Evolutionary conservation across 805 yeast genomes (phyloP).

Genomic region (Ogataea zsoltii): DNA sequence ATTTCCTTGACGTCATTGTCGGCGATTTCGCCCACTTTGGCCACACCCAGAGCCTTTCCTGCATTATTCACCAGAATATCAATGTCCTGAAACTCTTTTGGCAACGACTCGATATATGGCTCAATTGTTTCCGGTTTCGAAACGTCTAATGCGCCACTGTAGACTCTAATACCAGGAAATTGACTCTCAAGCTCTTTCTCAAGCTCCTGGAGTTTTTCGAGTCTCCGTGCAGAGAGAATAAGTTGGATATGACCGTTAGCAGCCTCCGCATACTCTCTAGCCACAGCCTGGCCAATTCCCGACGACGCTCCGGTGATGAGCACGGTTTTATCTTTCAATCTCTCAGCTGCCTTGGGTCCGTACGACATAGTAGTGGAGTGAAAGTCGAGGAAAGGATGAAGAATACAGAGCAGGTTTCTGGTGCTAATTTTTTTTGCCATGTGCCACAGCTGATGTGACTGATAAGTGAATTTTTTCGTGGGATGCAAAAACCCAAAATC

Average conservation of each 20-base stretch:
- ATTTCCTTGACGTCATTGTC: constrained; percentile 41
- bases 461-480: too few species aligned
- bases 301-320: constrained; percentile 48
- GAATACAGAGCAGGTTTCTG: too few species aligned
- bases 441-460: too few species aligned
- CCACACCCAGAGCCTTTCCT: constrained; percentile 45
- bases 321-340: constrained; percentile 15
- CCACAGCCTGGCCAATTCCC: constrained; percentile 51
- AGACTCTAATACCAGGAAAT: constrained; percentile 50
- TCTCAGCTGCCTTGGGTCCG: constrained; percentile 5
- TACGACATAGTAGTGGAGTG: constrained; percentile 8
- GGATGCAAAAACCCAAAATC: too few species aligned
- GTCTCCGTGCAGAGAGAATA: constrained; percentile 77
- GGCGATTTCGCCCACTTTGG: constrained; percentile 41
- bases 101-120: constrained; percentile 53
- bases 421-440: too few species aligned
- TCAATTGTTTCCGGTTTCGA: constrained; percentile 51
- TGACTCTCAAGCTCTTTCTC: constrained; percentile 45
- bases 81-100: constrained; percentile 55
- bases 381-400: too few species aligned
- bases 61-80: constrained; percentile 70
- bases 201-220: constrained; percentile 55
- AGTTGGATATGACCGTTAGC: constrained; percentile 70
- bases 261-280: constrained; percentile 50
- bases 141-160: constrained; percentile 56